These are phyloP conservation scores for Alternaria panax DNA, from an alignment of 2,329 filamentous ascomycete species.

Conservation along the genomic window DNA sequence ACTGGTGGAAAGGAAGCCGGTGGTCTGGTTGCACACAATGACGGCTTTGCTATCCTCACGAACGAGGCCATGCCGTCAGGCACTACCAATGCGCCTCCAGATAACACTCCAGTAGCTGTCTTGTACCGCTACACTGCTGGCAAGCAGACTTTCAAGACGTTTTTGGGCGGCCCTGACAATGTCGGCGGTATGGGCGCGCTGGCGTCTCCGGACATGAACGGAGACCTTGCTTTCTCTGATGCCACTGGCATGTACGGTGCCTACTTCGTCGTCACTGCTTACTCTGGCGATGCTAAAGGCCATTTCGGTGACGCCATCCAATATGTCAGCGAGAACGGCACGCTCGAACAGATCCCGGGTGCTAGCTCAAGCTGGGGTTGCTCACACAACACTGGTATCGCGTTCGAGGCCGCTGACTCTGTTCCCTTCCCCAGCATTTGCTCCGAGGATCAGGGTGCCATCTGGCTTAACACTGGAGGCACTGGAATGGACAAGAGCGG, in stretches of 20 bases:
- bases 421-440: constrained; percentile 67
- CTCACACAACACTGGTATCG: constrained; percentile 71
- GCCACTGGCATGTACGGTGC: constrained; percentile 65
- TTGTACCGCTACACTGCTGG: constrained; percentile 67
- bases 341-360: constrained; percentile 59
- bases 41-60: constrained; percentile 69
- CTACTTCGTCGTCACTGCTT: constrained; percentile 68
- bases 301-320: constrained; percentile 67
- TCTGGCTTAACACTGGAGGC: constrained; percentile 69
- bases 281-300: constrained; percentile 61
- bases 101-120: constrained; percentile 61
- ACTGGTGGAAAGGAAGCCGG: constrained; percentile 64
- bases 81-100: constrained; percentile 58
- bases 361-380: constrained; percentile 67
- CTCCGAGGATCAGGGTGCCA: constrained; percentile 68
- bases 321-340: constrained; percentile 59
- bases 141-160: constrained; percentile 65
- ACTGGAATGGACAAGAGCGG: constrained; percentile 67
- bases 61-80: constrained; percentile 63
- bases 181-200: constrained; percentile 56
- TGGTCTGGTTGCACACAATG: constrained; percentile 67
- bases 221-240: constrained; percentile 67
- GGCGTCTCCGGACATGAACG: constrained; percentile 66
- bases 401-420: constrained; percentile 66
- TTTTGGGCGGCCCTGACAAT: constrained; percentile 65